Base-by-base conservation (phyloP, 2,329 filamentous ascomycete genomes). In the Elsinoe australis region DNA sequence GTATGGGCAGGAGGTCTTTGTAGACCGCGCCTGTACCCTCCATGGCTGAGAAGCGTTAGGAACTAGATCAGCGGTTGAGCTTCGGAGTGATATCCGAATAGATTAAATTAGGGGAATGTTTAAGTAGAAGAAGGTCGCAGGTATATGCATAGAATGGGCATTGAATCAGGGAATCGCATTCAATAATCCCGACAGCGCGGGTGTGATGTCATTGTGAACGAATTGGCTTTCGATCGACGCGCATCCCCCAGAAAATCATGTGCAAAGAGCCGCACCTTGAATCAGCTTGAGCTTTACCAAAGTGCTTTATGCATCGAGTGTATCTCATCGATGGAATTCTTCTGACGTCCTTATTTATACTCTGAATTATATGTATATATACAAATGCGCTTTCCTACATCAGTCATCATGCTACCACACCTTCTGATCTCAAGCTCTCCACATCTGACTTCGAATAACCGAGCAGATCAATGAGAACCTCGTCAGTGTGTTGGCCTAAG, bases 401-500 rank as follows among this genome's bases (percentile, higher is more conserved):
- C 17, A 21, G 18, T 4, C 8, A n/a, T n/a, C 21, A 79, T 51
- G 72, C 71, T 26, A 94, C 71, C 2, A 87, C 79, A 0, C 87
- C 87, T 42, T 79, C 75, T 24, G 71, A 67, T 58, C 74, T 85
- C 54, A 94, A 64, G 7, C 64, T 67, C 32, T 71, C 63, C 48
- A 95, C 83, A 42, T 83, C 74, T 0, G 64, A 66, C 38, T 72
- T 66, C 12, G 67, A 71, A 55, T 86, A 69, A 0, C 80, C 79
- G 14, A 92, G 66, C 17, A 87, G 61, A 18, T 76, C 74, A 15
- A 65, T 62, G 50, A 95, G 65, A 4, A 95, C 74, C 63, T 92
- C 85, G 55, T 87, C 73, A 0, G 88, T 95, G 65, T 95, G 87
- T 67, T 95, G 80, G 0, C 89, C 92, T 26, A 98, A 68, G 5